Evolutionary conservation across 345 rosid genomes (phyloP).

Genomic region (Xanthoceras sorbifolium): DNA sequence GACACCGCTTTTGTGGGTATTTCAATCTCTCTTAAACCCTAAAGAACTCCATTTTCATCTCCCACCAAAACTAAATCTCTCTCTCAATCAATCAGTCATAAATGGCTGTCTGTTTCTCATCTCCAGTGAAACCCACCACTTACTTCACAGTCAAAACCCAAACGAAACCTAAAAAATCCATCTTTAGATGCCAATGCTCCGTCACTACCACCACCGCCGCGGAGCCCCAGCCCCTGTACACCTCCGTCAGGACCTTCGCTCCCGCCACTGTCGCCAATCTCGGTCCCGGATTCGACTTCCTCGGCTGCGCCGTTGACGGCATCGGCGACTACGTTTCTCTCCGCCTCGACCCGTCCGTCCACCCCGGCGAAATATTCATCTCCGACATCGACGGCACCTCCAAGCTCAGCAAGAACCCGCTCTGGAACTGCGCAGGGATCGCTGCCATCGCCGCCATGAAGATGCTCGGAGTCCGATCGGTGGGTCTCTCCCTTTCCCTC

Average conservation of each 20-base stretch:
- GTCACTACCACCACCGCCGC: conserved; percentile 41
- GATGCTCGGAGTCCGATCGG: conserved; percentile 63
- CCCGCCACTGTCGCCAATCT: conserved; percentile 93
- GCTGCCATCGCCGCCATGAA: conserved; percentile 86
- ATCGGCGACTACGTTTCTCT: conserved; percentile 65
- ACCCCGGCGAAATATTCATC: conserved; percentile 68
- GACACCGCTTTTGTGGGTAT: no score
- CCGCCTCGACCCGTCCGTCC: conserved; percentile 64
- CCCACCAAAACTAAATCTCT: not conserved
- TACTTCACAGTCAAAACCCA: conserved; percentile 8
- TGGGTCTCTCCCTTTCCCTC: conserved; percentile 73
- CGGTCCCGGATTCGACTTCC: conserved; percentile 90
- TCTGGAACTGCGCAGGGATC: conserved; percentile 88
- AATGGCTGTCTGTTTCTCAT: conserved; percentile 48
- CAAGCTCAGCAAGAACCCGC: conserved; percentile 73
- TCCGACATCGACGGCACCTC: conserved; percentile 56
- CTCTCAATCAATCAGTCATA: not conserved
- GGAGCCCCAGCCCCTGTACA: conserved; percentile 72
- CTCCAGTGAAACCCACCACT: conserved; percentile 45
- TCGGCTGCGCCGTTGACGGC: conserved; percentile 91
- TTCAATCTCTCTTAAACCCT: not conserved
- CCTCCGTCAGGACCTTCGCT: conserved; percentile 78
- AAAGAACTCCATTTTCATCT: not conserved
- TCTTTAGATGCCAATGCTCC: conserved; percentile 54
- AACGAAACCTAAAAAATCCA: conserved; percentile 20